Evolutionary conservation across 495 filamentous ascomycete genomes (phyloP).

Genomic region (Durotheca rogersii): DNA sequence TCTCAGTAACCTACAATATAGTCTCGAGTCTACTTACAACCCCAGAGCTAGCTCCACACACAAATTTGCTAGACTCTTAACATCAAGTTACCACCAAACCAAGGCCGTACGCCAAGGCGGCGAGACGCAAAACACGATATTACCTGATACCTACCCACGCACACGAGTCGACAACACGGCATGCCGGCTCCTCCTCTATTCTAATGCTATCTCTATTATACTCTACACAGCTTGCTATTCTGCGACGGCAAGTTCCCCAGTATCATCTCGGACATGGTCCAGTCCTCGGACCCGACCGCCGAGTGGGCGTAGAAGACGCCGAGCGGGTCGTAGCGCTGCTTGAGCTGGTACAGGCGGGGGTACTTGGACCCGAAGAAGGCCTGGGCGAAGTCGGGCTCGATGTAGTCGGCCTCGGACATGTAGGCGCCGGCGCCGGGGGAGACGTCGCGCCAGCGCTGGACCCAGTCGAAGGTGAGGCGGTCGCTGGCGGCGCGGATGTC

Average conservation of each 20-base stretch:
- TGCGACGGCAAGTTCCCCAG: slow-evolving; percentile 29
- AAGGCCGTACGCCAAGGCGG: too few species aligned
- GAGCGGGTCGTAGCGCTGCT: slow-evolving; percentile 52
- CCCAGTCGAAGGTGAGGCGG: slow-evolving; percentile 53
- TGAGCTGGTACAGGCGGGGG: slow-evolving; percentile 43
- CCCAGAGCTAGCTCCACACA: too few species aligned
- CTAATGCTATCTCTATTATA: slow-evolving; percentile 12
- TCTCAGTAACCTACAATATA: too few species aligned
- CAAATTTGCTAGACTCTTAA: too few species aligned
- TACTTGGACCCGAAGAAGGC: slow-evolving; percentile 56
- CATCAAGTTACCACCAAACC: too few species aligned
- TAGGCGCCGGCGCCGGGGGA: slow-evolving; percentile 45
- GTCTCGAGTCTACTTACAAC: too few species aligned
- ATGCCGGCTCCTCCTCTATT: too few species aligned
- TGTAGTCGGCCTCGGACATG: slow-evolving; percentile 50
- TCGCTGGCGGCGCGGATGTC: slow-evolving; percentile 43
- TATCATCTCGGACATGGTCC: slow-evolving; percentile 39
- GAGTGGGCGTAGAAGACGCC: slow-evolving; percentile 54
- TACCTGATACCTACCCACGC: too few species aligned
- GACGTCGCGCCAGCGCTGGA: slow-evolving; percentile 42
- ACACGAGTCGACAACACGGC: background rate
- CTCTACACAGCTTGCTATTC: slow-evolving; percentile 30
- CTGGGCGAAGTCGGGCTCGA: slow-evolving; percentile 59
- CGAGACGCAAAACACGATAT: too few species aligned
- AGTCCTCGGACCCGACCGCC: slow-evolving; percentile 52